Conservation (phyloP, 1,284 basidiomycete genomes). For the Lentinula novae-zelandiae region DNA sequence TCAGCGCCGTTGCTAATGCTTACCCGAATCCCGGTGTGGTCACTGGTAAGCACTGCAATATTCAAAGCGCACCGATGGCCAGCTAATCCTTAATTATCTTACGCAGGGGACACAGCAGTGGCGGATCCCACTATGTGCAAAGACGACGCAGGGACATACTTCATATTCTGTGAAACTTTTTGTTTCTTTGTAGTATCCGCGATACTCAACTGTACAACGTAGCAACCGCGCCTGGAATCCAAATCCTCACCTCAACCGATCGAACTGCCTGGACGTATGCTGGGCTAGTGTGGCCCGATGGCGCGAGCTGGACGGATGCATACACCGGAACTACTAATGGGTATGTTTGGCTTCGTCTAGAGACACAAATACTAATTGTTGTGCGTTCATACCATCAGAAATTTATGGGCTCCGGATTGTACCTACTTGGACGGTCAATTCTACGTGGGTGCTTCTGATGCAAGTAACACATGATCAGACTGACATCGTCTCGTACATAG, state of each 20-base stretch:
- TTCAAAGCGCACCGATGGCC: neutral
- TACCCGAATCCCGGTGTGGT: conserved; percentile 16
- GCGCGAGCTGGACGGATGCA: conserved; percentile 44
- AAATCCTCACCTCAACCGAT: conserved; percentile 51
- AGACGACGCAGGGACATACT: conserved; percentile 46
- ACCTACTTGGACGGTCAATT: conserved; percentile 41
- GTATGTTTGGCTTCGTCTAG: conserved; percentile 20
- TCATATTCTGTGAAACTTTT: conserved; percentile 43
- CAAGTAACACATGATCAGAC: neutral
- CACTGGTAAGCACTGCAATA: neutral
- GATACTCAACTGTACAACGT: neutral
- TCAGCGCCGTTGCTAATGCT: neutral
- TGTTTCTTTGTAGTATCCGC: neutral
- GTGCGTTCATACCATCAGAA: conserved; percentile 20
- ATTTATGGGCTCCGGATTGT: conserved; percentile 54
- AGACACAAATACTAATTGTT: neutral
- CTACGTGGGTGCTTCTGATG: conserved; percentile 28
- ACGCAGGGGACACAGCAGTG: conserved; percentile 23
- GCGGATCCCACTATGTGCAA: conserved; percentile 48
- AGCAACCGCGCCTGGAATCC: conserved; percentile 46
- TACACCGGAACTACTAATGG: conserved; percentile 48
- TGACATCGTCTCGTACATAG: conserved; percentile 19
- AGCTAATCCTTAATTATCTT: too few relatives aligned
- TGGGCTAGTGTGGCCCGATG: conserved; percentile 48
- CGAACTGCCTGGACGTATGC: conserved; percentile 43